Base-by-base conservation (phyloP, 371 early-diverging fungal genomes). In the Massospora cicadina region DNA sequence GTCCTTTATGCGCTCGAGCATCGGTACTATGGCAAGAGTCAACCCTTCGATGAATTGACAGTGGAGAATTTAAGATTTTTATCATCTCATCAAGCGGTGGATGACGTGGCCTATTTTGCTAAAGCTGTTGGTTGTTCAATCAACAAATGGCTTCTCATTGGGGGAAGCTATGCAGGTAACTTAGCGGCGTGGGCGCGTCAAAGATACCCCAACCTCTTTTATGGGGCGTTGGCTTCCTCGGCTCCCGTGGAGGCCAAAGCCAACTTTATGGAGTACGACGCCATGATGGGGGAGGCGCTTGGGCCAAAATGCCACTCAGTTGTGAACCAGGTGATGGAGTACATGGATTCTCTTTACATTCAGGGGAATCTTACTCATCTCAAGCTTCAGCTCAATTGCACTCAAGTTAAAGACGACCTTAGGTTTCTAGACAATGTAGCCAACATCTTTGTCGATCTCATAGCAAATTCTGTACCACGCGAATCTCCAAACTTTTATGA, bases 131-230 rank as follows among this genome's bases (percentile, higher is more conserved):
- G 79, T 29, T 27, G 83, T 7, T 56, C 56, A 70, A 7, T 70
- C 78, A 29, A 82, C 43, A 31, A 81, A 65, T 85, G 86, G 80
- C 77, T 87, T 21, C 72, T 77, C 0, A 72, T 78, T 5, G 88
- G 90, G 25, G 85, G 85, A 27, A 83, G 83, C 13, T 89, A 86
- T 68, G 73, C 83, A 27, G 88, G 85, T 0, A 84, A 78, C 64
- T 65, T 87, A 12, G 85, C 87, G 3, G 82, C 81, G 0, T 89
- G 88, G 88, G 73, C 81, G 67, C 77, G 85, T 24, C 70, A 73
- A 33, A 70, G 76, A 68, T 82, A 84, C 67, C 88, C 87, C 0
- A 72, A 82, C 25, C 66, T 86, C 27, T 70, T 87, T 2, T 77
- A 78, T 69, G 86, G 84, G 1, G 86, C 84, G 0, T 79, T 85